Conservation (phyloP, 2,329 filamentous ascomycete species). For the Polytolypa hystricis region DNA sequence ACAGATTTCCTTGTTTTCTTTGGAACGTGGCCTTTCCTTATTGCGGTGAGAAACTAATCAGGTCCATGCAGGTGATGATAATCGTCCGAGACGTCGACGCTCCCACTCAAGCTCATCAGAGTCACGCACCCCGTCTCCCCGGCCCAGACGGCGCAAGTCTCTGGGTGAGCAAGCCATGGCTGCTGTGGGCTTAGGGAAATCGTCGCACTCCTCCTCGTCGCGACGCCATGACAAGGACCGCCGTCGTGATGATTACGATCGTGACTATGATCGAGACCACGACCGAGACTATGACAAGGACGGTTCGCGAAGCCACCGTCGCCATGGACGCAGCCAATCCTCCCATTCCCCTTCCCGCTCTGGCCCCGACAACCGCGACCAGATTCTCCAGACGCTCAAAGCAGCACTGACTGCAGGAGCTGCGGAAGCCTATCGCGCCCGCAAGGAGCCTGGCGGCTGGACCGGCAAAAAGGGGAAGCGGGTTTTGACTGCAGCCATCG, state of each 20-base stretch:
- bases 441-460: slow-evolving; percentile 83
- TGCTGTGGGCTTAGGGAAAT: slow-evolving; percentile 51
- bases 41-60: background rate
- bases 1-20: background rate
- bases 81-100: slow-evolving; percentile 18
- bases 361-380: slow-evolving; percentile 45
- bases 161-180: slow-evolving; percentile 41
- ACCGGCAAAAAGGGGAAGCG: slow-evolving; percentile 85
- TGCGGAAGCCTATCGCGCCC: slow-evolving; percentile 80
- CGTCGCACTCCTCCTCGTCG: slow-evolving; percentile 44
- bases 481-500: slow-evolving; percentile 72
- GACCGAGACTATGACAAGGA: slow-evolving; percentile 44
- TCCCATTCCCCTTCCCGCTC: slow-evolving; percentile 43
- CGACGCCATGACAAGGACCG: slow-evolving; percentile 50
- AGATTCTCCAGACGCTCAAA: slow-evolving; percentile 77
- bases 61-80: slow-evolving; percentile 20
- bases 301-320: slow-evolving; percentile 31
- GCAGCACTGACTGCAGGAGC: slow-evolving; percentile 83
- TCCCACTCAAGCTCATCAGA: slow-evolving; percentile 22
- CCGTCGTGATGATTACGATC: slow-evolving; percentile 34
- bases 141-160: slow-evolving; percentile 34
- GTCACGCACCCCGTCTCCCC: slow-evolving; percentile 31
- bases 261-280: slow-evolving; percentile 19
- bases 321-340: slow-evolving; percentile 27
- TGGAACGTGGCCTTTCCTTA: background rate